Conservation (phyloP, 2,329 filamentous ascomycete genomes). For the Aaosphaeria arxii region DNA sequence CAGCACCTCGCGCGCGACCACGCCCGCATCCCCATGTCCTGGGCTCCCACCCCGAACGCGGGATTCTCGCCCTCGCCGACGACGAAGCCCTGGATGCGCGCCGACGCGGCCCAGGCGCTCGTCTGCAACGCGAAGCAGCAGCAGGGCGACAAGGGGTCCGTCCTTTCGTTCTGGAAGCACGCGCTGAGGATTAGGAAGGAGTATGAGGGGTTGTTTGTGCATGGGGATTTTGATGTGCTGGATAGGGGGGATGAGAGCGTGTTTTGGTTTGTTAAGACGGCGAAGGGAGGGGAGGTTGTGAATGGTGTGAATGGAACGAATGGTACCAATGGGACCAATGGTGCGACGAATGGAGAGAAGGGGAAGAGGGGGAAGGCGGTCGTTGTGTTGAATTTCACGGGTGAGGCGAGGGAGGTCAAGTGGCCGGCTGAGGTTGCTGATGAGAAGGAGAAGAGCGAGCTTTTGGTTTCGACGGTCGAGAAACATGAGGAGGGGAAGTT, state of each 20-base stretch:
- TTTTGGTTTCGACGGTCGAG: conserved; percentile 22
- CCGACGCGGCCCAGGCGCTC: conserved; percentile 51
- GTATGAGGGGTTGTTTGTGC: conserved; percentile 58
- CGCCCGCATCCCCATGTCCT: conserved; percentile 66
- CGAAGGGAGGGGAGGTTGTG: conserved; percentile 24
- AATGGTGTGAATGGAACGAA: conserved; percentile 35
- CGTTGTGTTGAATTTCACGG: conserved; percentile 35
- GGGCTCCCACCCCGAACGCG: conserved; percentile 54
- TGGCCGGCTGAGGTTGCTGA: conserved; percentile 28
- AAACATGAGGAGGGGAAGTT: conserved; percentile 12
- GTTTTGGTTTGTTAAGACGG: conserved; percentile 49
- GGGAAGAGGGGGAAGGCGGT: conserved; percentile 32
- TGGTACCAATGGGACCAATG: conserved; percentile 24
- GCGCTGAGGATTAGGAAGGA: conserved; percentile 55
- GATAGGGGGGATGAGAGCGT: conserved; percentile 54
- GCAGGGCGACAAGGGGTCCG: conserved; percentile 39
- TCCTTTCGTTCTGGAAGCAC: conserved; percentile 61
- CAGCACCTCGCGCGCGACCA: conserved; percentile 64
- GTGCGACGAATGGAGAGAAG: conserved; percentile 28
- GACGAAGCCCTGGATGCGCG: conserved; percentile 59
- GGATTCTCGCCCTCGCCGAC: conserved; percentile 51
- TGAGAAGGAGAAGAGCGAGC: conserved; percentile 27
- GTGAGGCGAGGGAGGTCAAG: conserved; percentile 25
- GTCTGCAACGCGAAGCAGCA: conserved; percentile 59
- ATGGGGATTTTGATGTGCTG: conserved; percentile 56